These are phyloP conservation scores for Apiotrichum montevideense DNA, from an alignment of 1,284 basidiomycete species.

Conservation along the genomic window DNA sequence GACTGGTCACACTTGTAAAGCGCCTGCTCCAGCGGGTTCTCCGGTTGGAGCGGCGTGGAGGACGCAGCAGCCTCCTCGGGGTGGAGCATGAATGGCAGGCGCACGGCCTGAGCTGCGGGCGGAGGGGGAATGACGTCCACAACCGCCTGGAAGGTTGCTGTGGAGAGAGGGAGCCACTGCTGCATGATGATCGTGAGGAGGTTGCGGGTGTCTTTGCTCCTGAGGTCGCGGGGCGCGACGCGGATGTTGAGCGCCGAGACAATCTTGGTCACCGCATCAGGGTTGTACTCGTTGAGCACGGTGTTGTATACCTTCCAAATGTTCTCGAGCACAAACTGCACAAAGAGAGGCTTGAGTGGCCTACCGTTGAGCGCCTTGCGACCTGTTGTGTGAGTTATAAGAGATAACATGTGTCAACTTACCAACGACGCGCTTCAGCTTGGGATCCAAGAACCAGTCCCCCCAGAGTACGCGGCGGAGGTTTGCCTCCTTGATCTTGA, in stretches of 20 bases:
- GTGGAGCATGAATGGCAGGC: conserved; percentile 90
- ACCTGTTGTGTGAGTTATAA: conserved; percentile 25
- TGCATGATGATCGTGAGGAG: conserved; percentile 82
- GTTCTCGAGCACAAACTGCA: conserved; percentile 96
- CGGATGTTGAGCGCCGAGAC: conserved; percentile 76
- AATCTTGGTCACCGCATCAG: conserved; percentile 85
- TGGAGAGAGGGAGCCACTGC: conserved; percentile 93
- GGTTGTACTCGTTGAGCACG: conserved; percentile 71
- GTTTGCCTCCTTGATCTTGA: conserved; percentile 84
- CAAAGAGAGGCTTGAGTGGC: conserved; percentile 90
- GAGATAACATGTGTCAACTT: background rate
- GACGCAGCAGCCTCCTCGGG: conserved; percentile 55
- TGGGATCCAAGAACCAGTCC: conserved; percentile 94
- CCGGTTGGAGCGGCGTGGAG: conserved; percentile 50
- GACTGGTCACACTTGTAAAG: conserved; percentile 68
- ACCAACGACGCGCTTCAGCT: conserved; percentile 84
- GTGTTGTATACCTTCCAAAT: conserved; percentile 95
- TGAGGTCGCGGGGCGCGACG: conserved; percentile 81
- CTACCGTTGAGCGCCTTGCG: conserved; percentile 80
- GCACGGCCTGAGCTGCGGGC: conserved; percentile 67
- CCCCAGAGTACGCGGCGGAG: conserved; percentile 90
- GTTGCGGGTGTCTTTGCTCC: conserved; percentile 79
- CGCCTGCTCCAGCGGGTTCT: conserved; percentile 72
- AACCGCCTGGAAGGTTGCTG: conserved; percentile 83
- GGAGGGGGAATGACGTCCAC: conserved; percentile 91